These are phyloP conservation scores for Fusarium duplospermum DNA, from an alignment of 2,329 filamentous ascomycete species.

Conservation along the genomic window DNA sequence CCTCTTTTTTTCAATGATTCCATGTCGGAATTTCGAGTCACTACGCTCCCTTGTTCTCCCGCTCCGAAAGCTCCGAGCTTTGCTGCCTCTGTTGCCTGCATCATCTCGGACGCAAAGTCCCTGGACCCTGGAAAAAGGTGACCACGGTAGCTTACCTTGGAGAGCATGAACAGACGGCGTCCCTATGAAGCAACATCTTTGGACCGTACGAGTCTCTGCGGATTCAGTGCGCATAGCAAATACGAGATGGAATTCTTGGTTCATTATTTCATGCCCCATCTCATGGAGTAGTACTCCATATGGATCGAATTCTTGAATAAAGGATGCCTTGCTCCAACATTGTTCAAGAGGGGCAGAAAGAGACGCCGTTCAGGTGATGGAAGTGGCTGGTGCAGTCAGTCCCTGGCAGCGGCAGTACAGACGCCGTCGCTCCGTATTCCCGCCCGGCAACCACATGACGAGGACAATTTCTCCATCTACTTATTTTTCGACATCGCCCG, in stretches of 20 bases:
- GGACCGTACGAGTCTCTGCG: not conserved
- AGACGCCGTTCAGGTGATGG: not conserved
- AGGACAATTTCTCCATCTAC: not conserved
- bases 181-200: not conserved
- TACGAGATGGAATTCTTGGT: not conserved
- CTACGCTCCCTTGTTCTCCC: not conserved
- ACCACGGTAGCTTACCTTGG: not conserved
- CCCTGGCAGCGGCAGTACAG: conserved; percentile 6
- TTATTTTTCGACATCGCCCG: not conserved
- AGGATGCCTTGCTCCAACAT: not conserved
- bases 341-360: conserved; percentile 5
- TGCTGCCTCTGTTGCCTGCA: not conserved
- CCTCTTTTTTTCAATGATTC: not conserved
- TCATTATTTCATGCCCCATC: not conserved
- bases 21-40: not conserved
- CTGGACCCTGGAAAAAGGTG: not conserved
- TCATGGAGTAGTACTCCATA: not conserved
- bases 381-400: conserved; percentile 13
- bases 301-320: not conserved
- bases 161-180: not conserved
- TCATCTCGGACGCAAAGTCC: not conserved
- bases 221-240: not conserved
- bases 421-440: not conserved
- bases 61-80: not conserved
- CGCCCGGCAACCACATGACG: not conserved